Base-by-base conservation (phyloP, 179 eudicot species). In the Amaranthus tricolor region DNA sequence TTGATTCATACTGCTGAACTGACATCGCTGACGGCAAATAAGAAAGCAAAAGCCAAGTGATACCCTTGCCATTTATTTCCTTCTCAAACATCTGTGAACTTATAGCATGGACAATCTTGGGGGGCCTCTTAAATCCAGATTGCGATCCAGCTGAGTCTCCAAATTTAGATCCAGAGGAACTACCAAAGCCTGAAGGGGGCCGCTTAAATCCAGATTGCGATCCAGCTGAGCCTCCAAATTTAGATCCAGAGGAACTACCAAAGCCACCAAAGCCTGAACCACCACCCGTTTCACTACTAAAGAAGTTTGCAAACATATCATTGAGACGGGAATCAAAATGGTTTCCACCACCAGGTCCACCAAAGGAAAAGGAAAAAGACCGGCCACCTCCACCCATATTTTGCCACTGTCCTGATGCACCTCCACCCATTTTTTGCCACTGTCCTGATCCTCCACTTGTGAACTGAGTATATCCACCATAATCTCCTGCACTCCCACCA, bases 331-430 rank as follows among this genome's bases (percentile, higher is more conserved):
- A 92, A 65, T 89, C 91, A 81, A 82, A 90, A 10, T 89, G 81
- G 64, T 59, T 77, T 50, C 84, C 86, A 74, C 85, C 80, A 61
- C 90, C 80, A 43, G 90, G 83, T 48, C 93, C 96, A 7, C 98
- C 96, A 76, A 92, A 94, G 56, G 97, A 94, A 74, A 94, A 94
- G 65, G 96, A 92, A 78, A 89, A 94, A 66, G 98, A 86, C 43
- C 66, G 82, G 49, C 77, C 82, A 57, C 87, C 87, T 72, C 96
- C 94, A 55, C 94, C 96, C 91, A 83, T 94, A 80, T 79, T 81
- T 76, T 92, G 91, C 91, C 92, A 89, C 56, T 85, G 91, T 60
- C 91, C 94, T 24, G 31, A 24, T 24, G 76, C 82, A 57, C 87
- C 87, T 72, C 96, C 94, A 54, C 94, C 96, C 91, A 83, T 94